phyloP scores from a whole-genome alignment of 164 flowering plant genomes.

The Magnolia kwangsiensis region DNA sequence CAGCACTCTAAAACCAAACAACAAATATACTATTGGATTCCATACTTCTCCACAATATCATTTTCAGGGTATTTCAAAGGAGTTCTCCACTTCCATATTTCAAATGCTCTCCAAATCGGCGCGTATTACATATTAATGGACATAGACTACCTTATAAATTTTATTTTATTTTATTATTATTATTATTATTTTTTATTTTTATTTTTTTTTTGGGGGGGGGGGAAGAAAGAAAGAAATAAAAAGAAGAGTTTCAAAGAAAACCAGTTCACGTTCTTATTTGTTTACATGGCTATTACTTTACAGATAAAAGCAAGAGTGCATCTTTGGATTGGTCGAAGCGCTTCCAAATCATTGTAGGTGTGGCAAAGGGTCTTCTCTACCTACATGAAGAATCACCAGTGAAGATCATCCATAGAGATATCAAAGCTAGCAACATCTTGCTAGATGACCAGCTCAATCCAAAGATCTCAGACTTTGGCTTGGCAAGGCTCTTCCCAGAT shows the following conservation, averaged over 20 bases:
- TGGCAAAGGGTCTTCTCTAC: slow-evolving; percentile 78
- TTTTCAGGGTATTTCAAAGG: no score
- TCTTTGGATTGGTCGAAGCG: slow-evolving; percentile 63
- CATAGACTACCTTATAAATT: no score
- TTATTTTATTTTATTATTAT: no score
- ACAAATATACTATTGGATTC: no score
- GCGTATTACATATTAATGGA: no score
- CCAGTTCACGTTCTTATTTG: not conserved
- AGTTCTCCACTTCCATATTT: no score
- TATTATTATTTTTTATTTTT: no score
- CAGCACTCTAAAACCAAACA: no score
- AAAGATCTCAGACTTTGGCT: slow-evolving; percentile 86
- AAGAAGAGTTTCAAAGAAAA: not conserved
- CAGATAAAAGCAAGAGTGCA: slow-evolving; percentile 47
- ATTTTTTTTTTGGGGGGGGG: no score
- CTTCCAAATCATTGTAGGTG: slow-evolving; percentile 45
- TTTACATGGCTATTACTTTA: not conserved
- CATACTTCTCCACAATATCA: no score
- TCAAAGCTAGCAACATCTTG: slow-evolving; percentile 82
- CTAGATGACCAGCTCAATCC: slow-evolving; percentile 69
- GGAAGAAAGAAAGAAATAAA: not conserved
- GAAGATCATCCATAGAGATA: slow-evolving; percentile 83
- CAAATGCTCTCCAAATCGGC: no score
- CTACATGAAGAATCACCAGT: slow-evolving; percentile 84
- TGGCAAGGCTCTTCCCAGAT: slow-evolving; percentile 83